Evolutionary conservation across 2,329 filamentous ascomycete genomes (phyloP).

Genomic region (Macrophomina tecta): DNA sequence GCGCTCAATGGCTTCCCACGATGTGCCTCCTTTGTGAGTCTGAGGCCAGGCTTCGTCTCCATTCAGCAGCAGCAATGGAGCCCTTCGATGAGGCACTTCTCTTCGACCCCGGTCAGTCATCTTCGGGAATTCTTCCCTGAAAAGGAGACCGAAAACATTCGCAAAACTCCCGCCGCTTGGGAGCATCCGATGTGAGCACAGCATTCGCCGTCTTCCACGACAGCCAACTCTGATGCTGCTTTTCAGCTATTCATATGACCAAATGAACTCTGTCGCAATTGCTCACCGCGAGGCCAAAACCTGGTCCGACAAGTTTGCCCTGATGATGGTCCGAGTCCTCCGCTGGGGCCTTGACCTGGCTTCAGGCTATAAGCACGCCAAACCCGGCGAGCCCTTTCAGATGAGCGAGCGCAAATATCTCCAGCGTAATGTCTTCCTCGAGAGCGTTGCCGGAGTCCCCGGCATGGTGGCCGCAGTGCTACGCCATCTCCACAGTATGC

Average conservation of each 20-base stretch:
- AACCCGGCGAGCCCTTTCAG: conserved; percentile 63
- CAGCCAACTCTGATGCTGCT: no score
- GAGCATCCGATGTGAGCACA: conserved; percentile 51
- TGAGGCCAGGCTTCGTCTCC: conserved; percentile 34
- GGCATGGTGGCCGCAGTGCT: conserved; percentile 98
- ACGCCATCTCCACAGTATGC: conserved; percentile 81
- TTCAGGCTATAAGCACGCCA: conserved; percentile 80
- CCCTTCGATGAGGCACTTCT: conserved; percentile 47
- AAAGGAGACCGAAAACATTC: conserved; percentile 51
- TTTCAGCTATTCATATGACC: conserved; percentile 71
- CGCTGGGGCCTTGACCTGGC: conserved; percentile 81
- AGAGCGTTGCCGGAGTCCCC: conserved; percentile 92
- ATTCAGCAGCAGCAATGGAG: conserved; percentile 35
- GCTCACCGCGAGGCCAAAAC: conserved; percentile 78
- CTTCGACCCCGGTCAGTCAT: conserved; percentile 41
- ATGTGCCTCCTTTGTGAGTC: conserved; percentile 28
- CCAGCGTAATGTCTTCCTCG: conserved; percentile 87
- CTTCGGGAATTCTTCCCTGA: conserved; percentile 56
- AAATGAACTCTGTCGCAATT: conserved; percentile 76
- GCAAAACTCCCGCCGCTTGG: conserved; percentile 56
- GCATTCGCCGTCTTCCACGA: neutral
- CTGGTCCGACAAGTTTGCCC: conserved; percentile 78
- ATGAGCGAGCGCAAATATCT: conserved; percentile 91
- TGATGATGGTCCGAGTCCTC: conserved; percentile 75
- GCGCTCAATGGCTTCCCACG: conserved; percentile 34